Percentiles rank a stretch among this genome's conserved stretches.
Conservation (phyloP, 148 eudicot genomes). For the Vaccinium darrowii region DNA sequence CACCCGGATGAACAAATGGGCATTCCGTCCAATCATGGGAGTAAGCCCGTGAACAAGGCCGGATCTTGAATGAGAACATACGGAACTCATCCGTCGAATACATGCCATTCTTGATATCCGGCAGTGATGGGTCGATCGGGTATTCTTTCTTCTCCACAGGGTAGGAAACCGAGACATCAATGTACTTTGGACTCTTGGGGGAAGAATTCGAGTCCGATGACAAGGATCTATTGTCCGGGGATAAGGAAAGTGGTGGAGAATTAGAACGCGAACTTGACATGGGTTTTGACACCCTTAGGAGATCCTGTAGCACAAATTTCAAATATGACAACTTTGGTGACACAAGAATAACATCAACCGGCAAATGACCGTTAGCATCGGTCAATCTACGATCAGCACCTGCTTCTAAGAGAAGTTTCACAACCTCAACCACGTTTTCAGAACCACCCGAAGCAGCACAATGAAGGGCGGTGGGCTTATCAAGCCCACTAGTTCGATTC, state of each 20-base stretch:
- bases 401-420: conserved; percentile 53
- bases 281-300: conserved; percentile 35
- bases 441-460: conserved; percentile 87
- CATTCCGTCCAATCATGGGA: conserved; percentile 95
- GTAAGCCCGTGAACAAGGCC: conserved; percentile 85
- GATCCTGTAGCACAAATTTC: conserved; percentile 47
- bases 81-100: conserved; percentile 79
- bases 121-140: conserved; percentile 75
- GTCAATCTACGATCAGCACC: conserved; percentile 61
- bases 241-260: conserved; percentile 44
- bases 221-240: conserved; percentile 43
- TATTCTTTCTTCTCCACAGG: conserved; percentile 60
- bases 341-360: conserved; percentile 53
- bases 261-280: conserved; percentile 38
- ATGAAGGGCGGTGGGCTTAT: conserved; percentile 71
- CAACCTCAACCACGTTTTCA: conserved; percentile 44
- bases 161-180: conserved; percentile 26
- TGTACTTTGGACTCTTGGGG: conserved; percentile 38
- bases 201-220: conserved; percentile 50
- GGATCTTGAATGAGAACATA: conserved; percentile 75
- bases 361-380: conserved; percentile 56
- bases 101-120: conserved; percentile 79
- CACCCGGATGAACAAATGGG: conserved; percentile 89
- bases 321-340: conserved; percentile 41
- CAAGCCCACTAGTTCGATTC: conserved; percentile 50